Conservation (phyloP, 805 yeast genomes). For the Nakazawaea holstii region DNA sequence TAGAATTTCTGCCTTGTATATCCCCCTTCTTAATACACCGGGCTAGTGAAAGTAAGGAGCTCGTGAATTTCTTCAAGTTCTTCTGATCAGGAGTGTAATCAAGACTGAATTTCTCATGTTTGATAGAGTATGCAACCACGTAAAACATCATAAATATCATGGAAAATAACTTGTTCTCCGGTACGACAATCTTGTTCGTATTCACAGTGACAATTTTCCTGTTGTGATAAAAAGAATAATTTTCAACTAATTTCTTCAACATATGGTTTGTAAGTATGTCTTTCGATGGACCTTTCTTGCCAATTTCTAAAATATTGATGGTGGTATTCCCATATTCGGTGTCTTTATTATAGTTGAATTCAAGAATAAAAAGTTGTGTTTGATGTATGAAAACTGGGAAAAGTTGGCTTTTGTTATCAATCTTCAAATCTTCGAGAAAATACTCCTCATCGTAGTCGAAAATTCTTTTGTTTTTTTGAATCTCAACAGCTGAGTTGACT, state of each 20-base stretch:
- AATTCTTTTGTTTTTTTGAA: background rate
- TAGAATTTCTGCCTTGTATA: background rate
- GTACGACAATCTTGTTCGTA: background rate
- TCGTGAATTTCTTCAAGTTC: background rate
- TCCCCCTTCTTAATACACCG: background rate
- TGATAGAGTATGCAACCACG: conserved; percentile 2
- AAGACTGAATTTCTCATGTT: background rate
- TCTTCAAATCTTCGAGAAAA: conserved; percentile 3
- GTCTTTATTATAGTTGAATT: background rate
- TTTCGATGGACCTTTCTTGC: background rate
- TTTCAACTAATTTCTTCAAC: conserved; percentile 2
- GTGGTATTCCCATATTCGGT: background rate
- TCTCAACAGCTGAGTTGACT: background rate
- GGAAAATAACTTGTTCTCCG: background rate
- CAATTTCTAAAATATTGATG: conserved; percentile 1
- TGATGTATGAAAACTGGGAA: conserved; percentile 6
- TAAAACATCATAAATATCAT: conserved; percentile 3
- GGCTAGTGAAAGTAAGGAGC: background rate
- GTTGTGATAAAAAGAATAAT: conserved; percentile 2
- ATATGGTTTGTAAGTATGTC: background rate
- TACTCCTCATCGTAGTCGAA: conserved; percentile 7
- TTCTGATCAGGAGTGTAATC: background rate
- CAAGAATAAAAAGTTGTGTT: conserved; percentile 1
- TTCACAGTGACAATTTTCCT: conserved; percentile 4
- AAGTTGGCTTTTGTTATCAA: conserved; percentile 7